phyloP scores from a whole-genome alignment of 2,329 filamentous ascomycete genomes.

The Trichophyton schoenleinii region DNA sequence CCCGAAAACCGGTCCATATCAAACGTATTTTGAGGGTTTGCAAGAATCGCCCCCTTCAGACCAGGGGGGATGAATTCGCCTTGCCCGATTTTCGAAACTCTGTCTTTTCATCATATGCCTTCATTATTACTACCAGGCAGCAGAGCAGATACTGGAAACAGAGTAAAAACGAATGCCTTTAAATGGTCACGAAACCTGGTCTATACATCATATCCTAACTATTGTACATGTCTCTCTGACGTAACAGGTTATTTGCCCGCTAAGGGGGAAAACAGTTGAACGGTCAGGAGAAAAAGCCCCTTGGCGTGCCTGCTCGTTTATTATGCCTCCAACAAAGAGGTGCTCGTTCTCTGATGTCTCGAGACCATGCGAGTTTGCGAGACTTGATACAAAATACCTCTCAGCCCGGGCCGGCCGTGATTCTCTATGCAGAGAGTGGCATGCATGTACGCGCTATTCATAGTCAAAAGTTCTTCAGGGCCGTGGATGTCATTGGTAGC shows the following conservation, averaged over 20 bases:
- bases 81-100: not conserved
- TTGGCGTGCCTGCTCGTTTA: not conserved
- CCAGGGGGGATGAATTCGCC: not conserved
- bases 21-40: not conserved
- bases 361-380: not conserved
- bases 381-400: not conserved
- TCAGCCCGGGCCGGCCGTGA: not conserved
- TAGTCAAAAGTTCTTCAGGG: not conserved
- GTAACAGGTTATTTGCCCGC: not conserved
- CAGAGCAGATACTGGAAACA: not conserved
- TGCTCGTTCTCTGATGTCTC: not conserved
- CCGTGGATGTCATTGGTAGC: not conserved
- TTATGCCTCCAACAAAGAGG: not conserved
- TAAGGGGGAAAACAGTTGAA: not conserved
- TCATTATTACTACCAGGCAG: no score
- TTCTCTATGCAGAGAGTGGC: not conserved
- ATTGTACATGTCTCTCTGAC: not conserved
- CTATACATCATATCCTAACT: not conserved
- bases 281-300: not conserved
- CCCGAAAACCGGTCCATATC: not conserved
- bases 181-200: not conserved
- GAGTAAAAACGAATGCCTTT: not conserved
- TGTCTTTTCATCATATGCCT: not conserved
- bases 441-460: not conserved
- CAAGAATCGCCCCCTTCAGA: not conserved